phyloP scores from a whole-genome alignment of 2,329 filamentous ascomycete species.

The Cryoendolithus antarcticus region DNA sequence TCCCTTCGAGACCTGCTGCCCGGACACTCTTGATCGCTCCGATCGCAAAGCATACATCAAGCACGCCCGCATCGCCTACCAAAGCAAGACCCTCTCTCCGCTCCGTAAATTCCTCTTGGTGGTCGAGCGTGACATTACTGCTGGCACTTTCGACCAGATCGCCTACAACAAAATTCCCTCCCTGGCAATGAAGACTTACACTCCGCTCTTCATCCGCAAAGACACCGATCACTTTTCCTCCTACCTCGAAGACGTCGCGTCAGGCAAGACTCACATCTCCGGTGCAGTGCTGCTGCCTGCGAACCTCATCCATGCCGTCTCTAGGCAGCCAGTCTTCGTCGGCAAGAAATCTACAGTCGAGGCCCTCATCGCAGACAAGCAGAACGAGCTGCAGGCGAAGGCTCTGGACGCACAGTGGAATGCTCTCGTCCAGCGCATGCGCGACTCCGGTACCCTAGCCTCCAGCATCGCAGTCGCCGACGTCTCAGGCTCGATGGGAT shows the following conservation, averaged over 20 bases:
- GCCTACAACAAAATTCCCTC: slow-evolving; percentile 46
- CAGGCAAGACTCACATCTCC: slow-evolving; percentile 40
- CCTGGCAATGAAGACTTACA: slow-evolving; percentile 44
- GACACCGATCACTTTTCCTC: slow-evolving; percentile 38
- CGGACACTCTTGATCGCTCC: slow-evolving; percentile 16
- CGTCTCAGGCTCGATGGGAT: slow-evolving; percentile 42
- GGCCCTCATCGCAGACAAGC: not conserved
- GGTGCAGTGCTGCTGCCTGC: slow-evolving; percentile 45
- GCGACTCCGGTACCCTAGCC: slow-evolving; percentile 41
- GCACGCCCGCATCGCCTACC: slow-evolving; percentile 42
- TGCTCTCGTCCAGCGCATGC: slow-evolving; percentile 44
- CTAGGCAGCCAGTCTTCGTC: not conserved
- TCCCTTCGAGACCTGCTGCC: slow-evolving; percentile 15
- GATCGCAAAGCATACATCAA: slow-evolving; percentile 41
- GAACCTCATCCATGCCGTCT: slow-evolving; percentile 28
- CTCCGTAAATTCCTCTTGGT: slow-evolving; percentile 42
- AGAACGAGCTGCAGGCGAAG: slow-evolving; percentile 18
- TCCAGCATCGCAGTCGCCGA: slow-evolving; percentile 47
- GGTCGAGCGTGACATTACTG: slow-evolving; percentile 41
- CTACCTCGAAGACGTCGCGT: slow-evolving; percentile 39
- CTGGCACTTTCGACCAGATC: slow-evolving; percentile 37
- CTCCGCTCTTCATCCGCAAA: slow-evolving; percentile 36
- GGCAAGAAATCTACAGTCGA: too few relatives aligned
- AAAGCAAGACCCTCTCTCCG: slow-evolving; percentile 35
- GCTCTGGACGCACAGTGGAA: slow-evolving; percentile 44